A percentile compares a stretch with the other conserved stretches of the same genome.
phyloP scores from a whole-genome alignment of 1,284 basidiomycete genomes.

The Schizophyllum commune region DNA sequence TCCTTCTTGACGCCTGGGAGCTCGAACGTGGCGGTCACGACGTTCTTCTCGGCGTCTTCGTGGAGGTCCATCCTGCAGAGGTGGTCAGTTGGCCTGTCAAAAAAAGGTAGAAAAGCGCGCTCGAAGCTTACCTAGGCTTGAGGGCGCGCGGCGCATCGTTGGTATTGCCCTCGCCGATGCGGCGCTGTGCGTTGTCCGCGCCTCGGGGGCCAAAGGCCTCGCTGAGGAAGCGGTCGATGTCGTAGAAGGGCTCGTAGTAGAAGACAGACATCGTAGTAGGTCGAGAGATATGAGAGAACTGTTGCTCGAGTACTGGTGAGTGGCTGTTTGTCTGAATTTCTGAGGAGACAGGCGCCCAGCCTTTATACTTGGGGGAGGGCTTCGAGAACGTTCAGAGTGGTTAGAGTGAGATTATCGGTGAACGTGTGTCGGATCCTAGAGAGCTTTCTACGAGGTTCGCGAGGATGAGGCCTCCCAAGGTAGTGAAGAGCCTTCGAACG shows the following conservation, averaged over 20 bases:
- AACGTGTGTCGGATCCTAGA: too few species aligned
- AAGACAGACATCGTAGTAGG: slow-evolving; percentile 14
- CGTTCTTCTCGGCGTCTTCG: slow-evolving; percentile 27
- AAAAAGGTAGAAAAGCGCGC: not conserved
- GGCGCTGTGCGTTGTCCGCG: slow-evolving; percentile 3
- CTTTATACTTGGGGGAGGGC: too few species aligned
- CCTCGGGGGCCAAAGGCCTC: slow-evolving; percentile 15
- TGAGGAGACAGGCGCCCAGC: too few species aligned
- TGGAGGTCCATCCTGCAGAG: slow-evolving; percentile 23
- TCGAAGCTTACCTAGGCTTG: slow-evolving; percentile 13
- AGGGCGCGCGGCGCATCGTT: slow-evolving; percentile 4
- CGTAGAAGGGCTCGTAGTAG: slow-evolving; percentile 22
- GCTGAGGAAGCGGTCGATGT: slow-evolving; percentile 23
- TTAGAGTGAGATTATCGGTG: too few species aligned
- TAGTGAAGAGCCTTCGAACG: too few species aligned
- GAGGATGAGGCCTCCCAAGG: too few species aligned
- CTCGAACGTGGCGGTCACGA: slow-evolving; percentile 34
- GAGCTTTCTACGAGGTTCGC: too few species aligned
- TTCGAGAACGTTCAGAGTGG: too few species aligned
- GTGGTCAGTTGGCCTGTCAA: not conserved
- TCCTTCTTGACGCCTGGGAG: slow-evolving; percentile 35
- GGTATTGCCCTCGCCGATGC: not conserved
- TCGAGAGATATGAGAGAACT: not conserved
- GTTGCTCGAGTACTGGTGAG: too few species aligned
- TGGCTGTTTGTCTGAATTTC: too few species aligned